These are phyloP conservation scores for Ustilago curta DNA, from an alignment of 1,284 basidiomycete species.

Conservation along the genomic window DNA sequence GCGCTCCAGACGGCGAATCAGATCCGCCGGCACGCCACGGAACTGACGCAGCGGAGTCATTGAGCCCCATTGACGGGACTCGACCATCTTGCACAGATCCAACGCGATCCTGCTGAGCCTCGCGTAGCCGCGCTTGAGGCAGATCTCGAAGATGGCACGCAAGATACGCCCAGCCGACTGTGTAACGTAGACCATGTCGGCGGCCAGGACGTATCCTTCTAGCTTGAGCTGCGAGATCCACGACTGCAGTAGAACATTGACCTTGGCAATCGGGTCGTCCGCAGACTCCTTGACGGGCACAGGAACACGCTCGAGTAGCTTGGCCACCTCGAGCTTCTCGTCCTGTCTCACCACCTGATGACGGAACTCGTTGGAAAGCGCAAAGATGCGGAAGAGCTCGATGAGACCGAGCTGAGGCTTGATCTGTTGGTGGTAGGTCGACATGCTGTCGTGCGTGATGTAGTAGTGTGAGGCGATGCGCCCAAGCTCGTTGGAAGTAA, in stretches of 20 bases:
- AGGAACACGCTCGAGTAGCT: slow-evolving; percentile 92
- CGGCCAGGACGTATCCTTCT: slow-evolving; percentile 94
- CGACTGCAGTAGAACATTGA: slow-evolving; percentile 94
- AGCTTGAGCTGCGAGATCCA: slow-evolving; percentile 95
- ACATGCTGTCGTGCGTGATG: slow-evolving; percentile 95
- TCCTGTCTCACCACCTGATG: slow-evolving; percentile 78
- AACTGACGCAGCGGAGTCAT: slow-evolving; percentile 98
- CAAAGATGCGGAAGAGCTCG: slow-evolving; percentile 96
- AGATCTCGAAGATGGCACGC: slow-evolving; percentile 97
- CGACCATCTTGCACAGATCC: slow-evolving; percentile 94
- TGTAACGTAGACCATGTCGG: slow-evolving; percentile 92
- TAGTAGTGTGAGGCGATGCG: slow-evolving; percentile 97
- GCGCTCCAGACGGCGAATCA: slow-evolving; percentile 91
- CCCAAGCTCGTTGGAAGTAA: slow-evolving; percentile 77
- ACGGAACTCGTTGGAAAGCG: slow-evolving; percentile 96
- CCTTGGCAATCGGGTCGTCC: slow-evolving; percentile 95
- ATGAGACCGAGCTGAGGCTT: slow-evolving; percentile 86
- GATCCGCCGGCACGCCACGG: slow-evolving; percentile 85
- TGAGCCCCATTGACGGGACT: slow-evolving; percentile 85
- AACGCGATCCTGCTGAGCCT: slow-evolving; percentile 89
- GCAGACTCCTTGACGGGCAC: slow-evolving; percentile 97
- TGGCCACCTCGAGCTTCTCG: slow-evolving; percentile 80
- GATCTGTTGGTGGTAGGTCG: slow-evolving; percentile 94
- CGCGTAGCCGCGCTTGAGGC: slow-evolving; percentile 98
- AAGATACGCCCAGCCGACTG: slow-evolving; percentile 78